Evolutionary conservation across 164 flowering plant species (phyloP), one percentile per base, ranked within the genome.

Genomic region (Saururus chinensis): DNA sequence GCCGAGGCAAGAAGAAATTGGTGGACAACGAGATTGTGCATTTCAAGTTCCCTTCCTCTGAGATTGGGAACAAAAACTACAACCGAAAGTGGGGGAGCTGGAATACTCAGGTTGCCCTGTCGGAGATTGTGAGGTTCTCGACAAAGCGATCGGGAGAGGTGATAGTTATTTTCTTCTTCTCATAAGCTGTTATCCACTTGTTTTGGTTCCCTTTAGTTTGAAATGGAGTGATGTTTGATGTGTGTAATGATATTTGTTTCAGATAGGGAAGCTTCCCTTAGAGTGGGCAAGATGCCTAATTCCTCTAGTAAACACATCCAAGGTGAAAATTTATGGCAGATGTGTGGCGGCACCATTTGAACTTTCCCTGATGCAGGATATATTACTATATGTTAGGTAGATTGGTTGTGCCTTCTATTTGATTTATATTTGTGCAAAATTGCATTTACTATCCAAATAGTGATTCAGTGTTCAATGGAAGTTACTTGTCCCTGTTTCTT

Each of bases 221-320:
- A n/a, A 53, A 53, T 13, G 20, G 56, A n/a, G 7, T 24, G 21
- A 5, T 51, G 54, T 22, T 35, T 7, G 7, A 1, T 59, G 5
- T 68, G n/a, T n/a, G n/a, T n/a, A n/a, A n/a, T n/a, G n/a, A n/a
- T 9, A 21, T 21, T 20, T 41, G 0, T 68, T 61, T 66, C 68
- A 89, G 96, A 81, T 89, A 72, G 96, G 96, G 11, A 76, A 92
- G 74, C 76, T 89, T 25, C 84, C 87, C 30, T 76, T 79, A 80
- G 96, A 86, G 55, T 89, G 91, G 93, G 69, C 83, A 53, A 81
- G 76, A 52, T 79, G 87, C 63, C 66, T 85, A 40, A 65, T 71
- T 65, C 87, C 86, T 89, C 40, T n/a, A n/a, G 84, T 83, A 9
- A 74, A 71, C 51, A 81, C 85, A 19, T 51, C 69, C 1, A 86